Evolutionary conservation across 1,284 basidiomycete genomes (phyloP).

Genomic region (Mycosarcoma maydis): DNA sequence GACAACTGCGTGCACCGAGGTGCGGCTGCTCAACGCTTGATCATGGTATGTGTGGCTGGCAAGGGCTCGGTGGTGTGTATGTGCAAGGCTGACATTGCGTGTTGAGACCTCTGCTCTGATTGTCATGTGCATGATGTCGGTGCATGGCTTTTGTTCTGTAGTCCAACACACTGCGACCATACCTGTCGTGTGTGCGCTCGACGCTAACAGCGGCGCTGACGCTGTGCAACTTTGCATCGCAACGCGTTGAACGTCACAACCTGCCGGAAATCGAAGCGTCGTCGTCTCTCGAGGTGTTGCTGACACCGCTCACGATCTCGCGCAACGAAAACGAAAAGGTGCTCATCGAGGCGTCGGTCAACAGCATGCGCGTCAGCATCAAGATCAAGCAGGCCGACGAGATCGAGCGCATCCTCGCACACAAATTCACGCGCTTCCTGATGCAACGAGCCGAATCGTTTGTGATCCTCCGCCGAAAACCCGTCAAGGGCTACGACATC

Average conservation of each 20-base stretch:
- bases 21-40: too few species aligned
- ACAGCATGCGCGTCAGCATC: conserved; percentile 94
- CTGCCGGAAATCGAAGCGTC: conserved; percentile 74
- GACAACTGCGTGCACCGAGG: too few species aligned
- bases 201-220: conserved; percentile 97
- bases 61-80: too few species aligned
- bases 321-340: conserved; percentile 97
- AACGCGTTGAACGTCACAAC: conserved; percentile 72
- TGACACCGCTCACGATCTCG: conserved; percentile 90
- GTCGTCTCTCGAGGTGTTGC: conserved; percentile 75
- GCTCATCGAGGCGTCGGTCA: conserved; percentile 94
- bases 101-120: too few species aligned
- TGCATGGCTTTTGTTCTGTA: too few species aligned
- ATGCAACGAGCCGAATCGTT: conserved; percentile 98
- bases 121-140: too few species aligned
- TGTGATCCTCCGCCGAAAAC: conserved; percentile 91
- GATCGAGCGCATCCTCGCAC: conserved; percentile 94
- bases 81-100: too few species aligned
- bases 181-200: conserved; percentile 92
- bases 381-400: conserved; percentile 99
- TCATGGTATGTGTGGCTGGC: too few species aligned
- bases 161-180: conserved; percentile 83
- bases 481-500: conserved; percentile 89
- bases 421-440: conserved; percentile 99
- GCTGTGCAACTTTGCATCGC: conserved; percentile 95